Conservation (phyloP, 2,329 filamentous ascomycete genomes). For the Pestalotiopsis sp. region DNA sequence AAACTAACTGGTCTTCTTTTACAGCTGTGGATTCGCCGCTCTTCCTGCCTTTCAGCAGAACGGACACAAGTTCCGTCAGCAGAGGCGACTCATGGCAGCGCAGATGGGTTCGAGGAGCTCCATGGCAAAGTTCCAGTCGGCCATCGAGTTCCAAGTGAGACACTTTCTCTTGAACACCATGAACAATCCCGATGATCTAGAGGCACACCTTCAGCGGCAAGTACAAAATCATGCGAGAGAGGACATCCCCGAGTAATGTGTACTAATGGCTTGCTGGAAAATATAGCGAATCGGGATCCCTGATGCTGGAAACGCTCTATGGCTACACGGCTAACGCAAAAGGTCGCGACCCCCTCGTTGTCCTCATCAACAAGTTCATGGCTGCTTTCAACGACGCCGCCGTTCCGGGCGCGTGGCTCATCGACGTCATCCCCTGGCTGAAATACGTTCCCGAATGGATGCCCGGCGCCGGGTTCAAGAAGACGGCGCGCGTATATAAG, state of each 20-base stretch:
- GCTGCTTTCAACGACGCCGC: constrained; percentile 18
- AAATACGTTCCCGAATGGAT: constrained; percentile 28
- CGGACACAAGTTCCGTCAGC: constrained; percentile 36
- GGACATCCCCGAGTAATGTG: background rate
- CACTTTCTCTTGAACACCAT: constrained; percentile 45
- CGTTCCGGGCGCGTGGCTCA: constrained; percentile 24
- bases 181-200: constrained; percentile 36
- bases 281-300: constrained; percentile 30
- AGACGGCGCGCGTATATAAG: constrained; percentile 16
- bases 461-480: constrained; percentile 28
- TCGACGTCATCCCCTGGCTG: constrained; percentile 28
- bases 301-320: constrained; percentile 29
- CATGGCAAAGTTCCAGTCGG: constrained; percentile 37
- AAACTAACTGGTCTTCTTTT: background rate
- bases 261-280: constrained; percentile 18
- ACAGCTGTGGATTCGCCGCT: constrained; percentile 38
- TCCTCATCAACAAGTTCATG: constrained; percentile 19
- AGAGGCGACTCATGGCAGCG: constrained; percentile 47
- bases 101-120: constrained; percentile 44
- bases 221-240: constrained; percentile 12
- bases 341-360: constrained; percentile 24
- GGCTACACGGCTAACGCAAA: constrained; percentile 27
- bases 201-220: constrained; percentile 44
- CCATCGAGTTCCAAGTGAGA: constrained; percentile 46
- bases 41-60: constrained; percentile 36